Evolutionary conservation across 225 moss, liverwort and hornwort species (phyloP).

Genomic region (Polytrichum formosum): DNA sequence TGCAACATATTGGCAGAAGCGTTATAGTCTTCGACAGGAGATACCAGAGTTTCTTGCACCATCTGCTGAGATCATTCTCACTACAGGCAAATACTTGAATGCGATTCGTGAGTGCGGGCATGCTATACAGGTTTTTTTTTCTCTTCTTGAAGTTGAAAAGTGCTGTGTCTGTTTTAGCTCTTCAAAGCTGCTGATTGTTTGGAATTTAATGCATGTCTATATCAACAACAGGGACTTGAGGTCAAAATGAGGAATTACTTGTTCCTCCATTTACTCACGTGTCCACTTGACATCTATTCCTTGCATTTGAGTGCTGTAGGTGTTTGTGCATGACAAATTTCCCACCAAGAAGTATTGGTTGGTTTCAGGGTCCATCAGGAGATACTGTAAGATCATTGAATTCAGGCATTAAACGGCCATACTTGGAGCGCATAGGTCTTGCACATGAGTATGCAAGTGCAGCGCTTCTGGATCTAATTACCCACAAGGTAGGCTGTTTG

Average conservation of each 20-base stretch:
- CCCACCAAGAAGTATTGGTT: conserved; percentile 4
- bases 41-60: conserved; percentile 80
- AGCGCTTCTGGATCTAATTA: conserved; percentile 76
- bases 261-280: background rate
- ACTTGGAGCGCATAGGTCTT: conserved; percentile 77
- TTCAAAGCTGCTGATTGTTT: no score
- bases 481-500: conserved; percentile 45
- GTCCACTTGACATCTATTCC: background rate
- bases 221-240: no score
- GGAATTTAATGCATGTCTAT: no score
- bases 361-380: conserved; percentile 62
- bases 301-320: background rate
- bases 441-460: conserved; percentile 87
- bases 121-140: conserved; percentile 41
- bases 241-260: no score
- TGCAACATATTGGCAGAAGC: conserved; percentile 91
- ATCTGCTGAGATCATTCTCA: conserved; percentile 83
- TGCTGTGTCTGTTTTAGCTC: background rate
- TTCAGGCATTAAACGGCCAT: conserved; percentile 63
- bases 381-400: conserved; percentile 44
- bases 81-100: conserved; percentile 94
- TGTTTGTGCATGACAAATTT: background rate
- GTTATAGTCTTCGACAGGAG: conserved; percentile 81
- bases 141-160: background rate
- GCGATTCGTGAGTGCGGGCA: conserved; percentile 90